Evolutionary conservation across 352 stramenopile species (phyloP).

Genomic region (Phytophthora colocasiae): DNA sequence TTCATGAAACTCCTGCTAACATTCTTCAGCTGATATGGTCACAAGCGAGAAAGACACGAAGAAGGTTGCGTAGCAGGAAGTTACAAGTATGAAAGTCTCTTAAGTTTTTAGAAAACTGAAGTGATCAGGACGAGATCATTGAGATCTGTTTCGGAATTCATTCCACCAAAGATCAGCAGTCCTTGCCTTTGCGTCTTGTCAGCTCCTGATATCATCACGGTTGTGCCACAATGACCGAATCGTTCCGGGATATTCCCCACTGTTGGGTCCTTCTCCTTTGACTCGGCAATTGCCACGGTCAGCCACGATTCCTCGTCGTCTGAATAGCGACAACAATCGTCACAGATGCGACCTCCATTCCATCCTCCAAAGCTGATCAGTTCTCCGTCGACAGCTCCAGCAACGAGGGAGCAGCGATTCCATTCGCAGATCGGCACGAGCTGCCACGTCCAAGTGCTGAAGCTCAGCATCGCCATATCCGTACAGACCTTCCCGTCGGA

Average conservation of each 20-base stretch:
- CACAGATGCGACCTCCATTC: conserved; percentile 47
- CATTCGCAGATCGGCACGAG: conserved; percentile 62
- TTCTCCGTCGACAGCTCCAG: conserved; percentile 31
- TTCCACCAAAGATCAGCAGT: conserved; percentile 66
- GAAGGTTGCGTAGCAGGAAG: too few species aligned
- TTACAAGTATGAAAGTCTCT: too few species aligned
- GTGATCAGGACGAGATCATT: conserved; percentile 45
- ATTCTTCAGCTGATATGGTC: too few species aligned
- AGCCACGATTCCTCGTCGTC: conserved; percentile 61
- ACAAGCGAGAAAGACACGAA: too few species aligned
- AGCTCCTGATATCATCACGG: conserved; percentile 15
- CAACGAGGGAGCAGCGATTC: conserved; percentile 58
- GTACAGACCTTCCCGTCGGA: conserved; percentile 60
- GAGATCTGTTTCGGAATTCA: conserved; percentile 58
- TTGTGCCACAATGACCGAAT: conserved; percentile 59
- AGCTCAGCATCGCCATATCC: conserved; percentile 60
- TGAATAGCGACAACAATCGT: conserved; percentile 53
- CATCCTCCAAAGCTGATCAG: conserved; percentile 67
- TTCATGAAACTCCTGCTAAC: too few species aligned
- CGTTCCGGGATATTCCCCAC: conserved; percentile 25
- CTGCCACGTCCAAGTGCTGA: conserved; percentile 52
- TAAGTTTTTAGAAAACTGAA: too few species aligned
- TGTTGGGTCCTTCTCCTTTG: conserved; percentile 4
- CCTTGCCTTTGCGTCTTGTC: conserved; percentile 23
- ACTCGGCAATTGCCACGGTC: not conserved